phyloP scores from a whole-genome alignment of 2,329 filamentous ascomycete genomes.

The Epichloe gansuensis region DNA sequence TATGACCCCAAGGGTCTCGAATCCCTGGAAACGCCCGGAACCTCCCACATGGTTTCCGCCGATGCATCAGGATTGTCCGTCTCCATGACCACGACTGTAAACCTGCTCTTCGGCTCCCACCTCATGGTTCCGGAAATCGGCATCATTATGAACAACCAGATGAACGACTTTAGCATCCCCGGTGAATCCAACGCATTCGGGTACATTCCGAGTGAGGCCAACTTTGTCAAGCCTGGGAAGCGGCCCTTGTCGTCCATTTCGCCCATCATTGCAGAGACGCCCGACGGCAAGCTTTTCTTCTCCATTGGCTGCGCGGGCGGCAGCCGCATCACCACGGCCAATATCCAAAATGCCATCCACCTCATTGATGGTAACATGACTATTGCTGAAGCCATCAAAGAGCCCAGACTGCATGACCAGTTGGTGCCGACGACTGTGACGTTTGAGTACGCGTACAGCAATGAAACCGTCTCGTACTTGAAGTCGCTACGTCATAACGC shows the following conservation, averaged over 20 bases:
- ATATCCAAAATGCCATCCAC: conserved; percentile 64
- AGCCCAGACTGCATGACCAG: conserved; percentile 72
- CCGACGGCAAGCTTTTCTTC: conserved; percentile 56
- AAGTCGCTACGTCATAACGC: conserved; percentile 58
- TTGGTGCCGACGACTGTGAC: conserved; percentile 53
- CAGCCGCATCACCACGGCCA: conserved; percentile 71
- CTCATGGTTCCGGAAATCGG: conserved; percentile 73
- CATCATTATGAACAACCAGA: conserved; percentile 54
- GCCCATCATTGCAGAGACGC: conserved; percentile 61
- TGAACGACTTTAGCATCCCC: conserved; percentile 68
- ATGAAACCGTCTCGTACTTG: conserved; percentile 55
- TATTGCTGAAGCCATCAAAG: conserved; percentile 47
- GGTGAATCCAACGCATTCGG: conserved; percentile 60
- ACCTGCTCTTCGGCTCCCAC: conserved; percentile 64
- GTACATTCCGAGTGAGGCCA: conserved; percentile 59
- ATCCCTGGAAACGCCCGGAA: conserved; percentile 49
- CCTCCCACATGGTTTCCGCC: conserved; percentile 52
- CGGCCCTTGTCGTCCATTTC: conserved; percentile 67
- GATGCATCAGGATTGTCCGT: conserved; percentile 61
- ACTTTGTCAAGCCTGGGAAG: conserved; percentile 66
- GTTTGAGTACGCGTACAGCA: conserved; percentile 64
- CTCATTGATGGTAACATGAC: conserved; percentile 56
- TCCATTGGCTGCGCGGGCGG: conserved; percentile 70
- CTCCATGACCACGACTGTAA: conserved; percentile 69
- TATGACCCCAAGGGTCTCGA: conserved; percentile 35